These are phyloP conservation scores for Madurella fahalii DNA, from an alignment of 2,329 filamentous ascomycete genomes.

Conservation along the genomic window DNA sequence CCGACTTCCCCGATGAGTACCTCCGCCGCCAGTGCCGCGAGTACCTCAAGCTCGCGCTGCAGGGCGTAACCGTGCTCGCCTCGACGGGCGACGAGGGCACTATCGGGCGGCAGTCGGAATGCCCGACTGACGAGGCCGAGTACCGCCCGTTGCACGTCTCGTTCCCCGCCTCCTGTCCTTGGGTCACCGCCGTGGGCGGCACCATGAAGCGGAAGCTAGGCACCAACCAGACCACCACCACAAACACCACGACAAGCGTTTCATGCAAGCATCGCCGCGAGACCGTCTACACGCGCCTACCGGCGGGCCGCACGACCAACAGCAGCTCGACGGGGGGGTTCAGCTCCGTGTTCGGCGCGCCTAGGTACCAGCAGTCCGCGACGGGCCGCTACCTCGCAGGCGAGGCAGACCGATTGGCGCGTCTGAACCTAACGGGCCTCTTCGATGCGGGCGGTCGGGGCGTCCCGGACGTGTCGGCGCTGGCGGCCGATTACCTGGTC, in stretches of 20 bases:
- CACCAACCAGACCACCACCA: neutral
- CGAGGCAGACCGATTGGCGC: neutral
- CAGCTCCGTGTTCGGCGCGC: constrained; percentile 42
- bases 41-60: constrained; percentile 54
- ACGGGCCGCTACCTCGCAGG: constrained; percentile 39
- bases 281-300: constrained; percentile 18
- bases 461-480: constrained; percentile 15
- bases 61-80: constrained; percentile 48
- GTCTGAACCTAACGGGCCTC: neutral
- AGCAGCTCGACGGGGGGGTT: constrained; percentile 42
- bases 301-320: constrained; percentile 13
- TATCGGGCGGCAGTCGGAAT: constrained; percentile 35
- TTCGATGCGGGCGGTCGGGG: constrained; percentile 8
- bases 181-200: constrained; percentile 32
- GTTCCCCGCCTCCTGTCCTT: constrained; percentile 38
- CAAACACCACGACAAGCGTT: neutral
- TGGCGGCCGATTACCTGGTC: constrained; percentile 4
- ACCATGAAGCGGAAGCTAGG: neutral
- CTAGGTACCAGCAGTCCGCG: constrained; percentile 42
- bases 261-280: neutral
- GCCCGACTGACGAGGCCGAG: constrained; percentile 33
- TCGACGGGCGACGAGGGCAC: constrained; percentile 42
- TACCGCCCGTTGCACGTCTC: constrained; percentile 40
- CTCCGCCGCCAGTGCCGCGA: constrained; percentile 50
- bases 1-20: constrained; percentile 45